Evolutionary conservation across 129 eudicot genomes (phyloP).

Genomic region (Heracleum sosnowskyi): DNA sequence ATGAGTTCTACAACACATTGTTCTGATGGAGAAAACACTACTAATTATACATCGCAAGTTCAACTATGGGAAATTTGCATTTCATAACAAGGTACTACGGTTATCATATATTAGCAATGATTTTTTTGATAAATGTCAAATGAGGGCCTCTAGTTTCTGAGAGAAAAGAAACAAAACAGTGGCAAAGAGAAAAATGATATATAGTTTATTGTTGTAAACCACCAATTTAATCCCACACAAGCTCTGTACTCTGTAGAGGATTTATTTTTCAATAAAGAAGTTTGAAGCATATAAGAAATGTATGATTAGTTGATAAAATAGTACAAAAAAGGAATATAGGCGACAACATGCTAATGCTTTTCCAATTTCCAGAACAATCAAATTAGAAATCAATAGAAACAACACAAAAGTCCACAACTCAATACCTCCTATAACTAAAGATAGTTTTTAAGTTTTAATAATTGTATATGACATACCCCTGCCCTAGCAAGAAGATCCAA

Average conservation of each 20-base stretch:
- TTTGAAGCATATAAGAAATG: background rate
- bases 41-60: background rate
- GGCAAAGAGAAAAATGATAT: background rate
- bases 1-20: background rate
- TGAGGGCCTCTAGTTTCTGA: background rate
- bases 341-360: background rate
- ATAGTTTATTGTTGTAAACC: background rate
- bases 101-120: background rate
- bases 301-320: background rate
- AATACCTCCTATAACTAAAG: background rate
- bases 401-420: background rate
- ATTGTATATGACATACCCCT: constrained; percentile 65
- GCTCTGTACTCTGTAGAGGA: background rate
- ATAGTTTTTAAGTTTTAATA: background rate
- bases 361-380: background rate
- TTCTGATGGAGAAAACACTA: background rate
- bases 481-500: constrained; percentile 84
- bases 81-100: background rate
- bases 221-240: background rate
- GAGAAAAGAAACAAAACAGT: background rate
- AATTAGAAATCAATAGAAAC: background rate
- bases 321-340: background rate
- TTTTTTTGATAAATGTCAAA: background rate
- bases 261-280: background rate
- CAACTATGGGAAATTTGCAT: background rate